These are phyloP conservation scores for Ambrosiella cleistominuta DNA, from an alignment of 2,329 filamentous ascomycete genomes.

Conservation along the genomic window DNA sequence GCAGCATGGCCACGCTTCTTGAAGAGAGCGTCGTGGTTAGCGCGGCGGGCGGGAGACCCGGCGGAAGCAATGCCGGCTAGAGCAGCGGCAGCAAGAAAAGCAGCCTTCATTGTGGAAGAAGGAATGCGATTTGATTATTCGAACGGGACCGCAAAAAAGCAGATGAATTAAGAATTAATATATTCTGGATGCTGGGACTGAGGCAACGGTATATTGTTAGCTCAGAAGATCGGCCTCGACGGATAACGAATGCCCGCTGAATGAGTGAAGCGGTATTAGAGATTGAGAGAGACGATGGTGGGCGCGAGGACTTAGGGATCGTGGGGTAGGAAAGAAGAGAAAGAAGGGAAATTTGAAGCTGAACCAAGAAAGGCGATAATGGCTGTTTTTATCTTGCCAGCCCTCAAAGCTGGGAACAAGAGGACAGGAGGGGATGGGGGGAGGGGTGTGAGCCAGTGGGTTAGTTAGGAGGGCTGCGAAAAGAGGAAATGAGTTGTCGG, in stretches of 20 bases:
- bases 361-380: not conserved
- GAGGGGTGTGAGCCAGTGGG: not conserved
- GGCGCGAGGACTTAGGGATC: slow-evolving; percentile 18
- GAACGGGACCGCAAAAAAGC: not conserved
- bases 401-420: not conserved
- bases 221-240: slow-evolving; percentile 11
- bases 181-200: slow-evolving; percentile 16
- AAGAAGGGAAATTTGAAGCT: slow-evolving; percentile 2
- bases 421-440: not conserved
- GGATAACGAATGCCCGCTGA: slow-evolving; percentile 62
- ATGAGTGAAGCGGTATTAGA: slow-evolving; percentile 64
- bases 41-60: slow-evolving; percentile 15
- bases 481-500: not conserved
- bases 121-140: slow-evolving; percentile 1
- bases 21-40: slow-evolving; percentile 36
- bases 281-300: slow-evolving; percentile 16
- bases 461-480: not conserved
- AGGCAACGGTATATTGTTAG: slow-evolving; percentile 16
- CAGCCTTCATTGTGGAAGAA: slow-evolving; percentile 51
- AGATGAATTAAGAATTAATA: slow-evolving; percentile 9
- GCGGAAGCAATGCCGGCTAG: slow-evolving; percentile 39
- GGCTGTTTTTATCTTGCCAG: slow-evolving; percentile 1
- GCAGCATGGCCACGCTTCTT: slow-evolving; percentile 31
- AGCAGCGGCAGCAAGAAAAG: slow-evolving; percentile 47
- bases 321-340: slow-evolving; percentile 30